These are phyloP conservation scores for Hymenoscyphus occultus DNA, from an alignment of 2,329 filamentous ascomycete genomes.

Conservation along the genomic window DNA sequence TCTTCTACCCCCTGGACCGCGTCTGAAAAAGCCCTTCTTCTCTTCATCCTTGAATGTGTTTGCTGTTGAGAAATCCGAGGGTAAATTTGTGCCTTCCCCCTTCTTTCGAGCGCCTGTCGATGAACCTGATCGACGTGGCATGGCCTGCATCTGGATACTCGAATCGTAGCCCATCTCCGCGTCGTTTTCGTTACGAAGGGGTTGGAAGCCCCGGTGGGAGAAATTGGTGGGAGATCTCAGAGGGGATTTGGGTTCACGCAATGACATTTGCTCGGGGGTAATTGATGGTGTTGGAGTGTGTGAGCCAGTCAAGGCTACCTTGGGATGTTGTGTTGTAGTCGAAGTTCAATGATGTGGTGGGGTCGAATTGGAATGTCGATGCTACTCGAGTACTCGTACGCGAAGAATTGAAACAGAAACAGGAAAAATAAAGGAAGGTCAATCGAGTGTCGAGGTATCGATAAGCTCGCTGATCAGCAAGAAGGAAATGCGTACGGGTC, in stretches of 20 bases:
- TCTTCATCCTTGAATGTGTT: conserved; percentile 18
- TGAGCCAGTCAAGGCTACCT: neutral
- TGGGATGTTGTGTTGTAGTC: neutral
- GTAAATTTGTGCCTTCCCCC: conserved; percentile 36
- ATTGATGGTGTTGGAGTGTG: neutral
- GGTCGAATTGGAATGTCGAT: conserved; percentile 7
- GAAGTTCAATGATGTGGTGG: conserved; percentile 6
- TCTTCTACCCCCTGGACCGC: conserved; percentile 33
- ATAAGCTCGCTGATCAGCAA: conserved; percentile 1
- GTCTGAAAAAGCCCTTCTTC: conserved; percentile 19
- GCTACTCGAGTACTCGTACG: conserved; percentile 1
- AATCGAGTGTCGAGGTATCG: conserved; percentile 11
- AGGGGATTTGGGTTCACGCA: conserved; percentile 21
- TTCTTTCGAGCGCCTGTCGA: conserved; percentile 53
- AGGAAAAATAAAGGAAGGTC: conserved; percentile 6
- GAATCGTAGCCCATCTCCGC: conserved; percentile 26
- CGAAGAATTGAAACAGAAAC: conserved; percentile 5
- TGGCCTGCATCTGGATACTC: conserved; percentile 54
- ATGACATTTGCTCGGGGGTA: conserved; percentile 25
- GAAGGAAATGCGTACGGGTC: conserved; percentile 2
- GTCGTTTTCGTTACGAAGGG: conserved; percentile 18
- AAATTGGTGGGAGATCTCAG: conserved; percentile 23
- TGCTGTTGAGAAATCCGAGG: conserved; percentile 2
- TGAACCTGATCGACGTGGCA: conserved; percentile 46
- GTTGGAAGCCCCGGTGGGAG: conserved; percentile 31